Evolutionary conservation across 257 asterid species (phyloP), one percentile per base, ranked within the genome.

Genomic region (Thymus quinquecostatus): DNA sequence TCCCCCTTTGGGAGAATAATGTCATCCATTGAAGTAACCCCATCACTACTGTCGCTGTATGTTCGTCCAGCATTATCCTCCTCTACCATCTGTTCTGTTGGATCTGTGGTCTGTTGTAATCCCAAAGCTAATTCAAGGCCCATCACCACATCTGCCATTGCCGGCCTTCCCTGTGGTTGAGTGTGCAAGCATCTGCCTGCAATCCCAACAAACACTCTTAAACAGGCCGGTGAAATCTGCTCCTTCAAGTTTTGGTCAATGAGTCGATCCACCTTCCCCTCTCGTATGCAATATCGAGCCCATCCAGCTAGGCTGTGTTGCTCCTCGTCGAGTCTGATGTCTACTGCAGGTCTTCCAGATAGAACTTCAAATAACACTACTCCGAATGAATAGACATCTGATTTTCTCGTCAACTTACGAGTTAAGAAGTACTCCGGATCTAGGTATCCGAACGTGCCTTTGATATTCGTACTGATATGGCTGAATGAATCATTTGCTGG

Each of bases 361-460:
- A 89, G 82, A 57, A 84, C 78, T 80, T 87, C 96, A 14, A 89
- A 86, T 78, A 89, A 33, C 66, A 89, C 90, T 49, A 87, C 92
- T 53, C 95, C 96, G 44, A 32, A 89, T 50, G 96, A 78, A 57
- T 86, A 89, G 71, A 89, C 92, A 70, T 89, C 96, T 1, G 90
- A 84, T 72, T 89, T 89, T 75, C 82, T 84, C 8, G 90, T 84
- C 66, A 87, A 70, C 74, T 70, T 84, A 6, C 47, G 55, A 2
- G 96, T 87, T 77, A 71, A 60, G 66, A 70, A 79, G 73, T 89
- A 89, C 77, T 85, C 91, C 0, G 91, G 96, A 78, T 89, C 96
- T 32, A 82, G 53, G 82, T 89, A 89, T 2, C 96, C 93, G 10
- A 74, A 81, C 1, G 93, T 89, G 43, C 93, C 96, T 68, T 81